phyloP scores from a whole-genome alignment of 192 early-diverging fungal species.

The Backusella parvicylindrica region DNA sequence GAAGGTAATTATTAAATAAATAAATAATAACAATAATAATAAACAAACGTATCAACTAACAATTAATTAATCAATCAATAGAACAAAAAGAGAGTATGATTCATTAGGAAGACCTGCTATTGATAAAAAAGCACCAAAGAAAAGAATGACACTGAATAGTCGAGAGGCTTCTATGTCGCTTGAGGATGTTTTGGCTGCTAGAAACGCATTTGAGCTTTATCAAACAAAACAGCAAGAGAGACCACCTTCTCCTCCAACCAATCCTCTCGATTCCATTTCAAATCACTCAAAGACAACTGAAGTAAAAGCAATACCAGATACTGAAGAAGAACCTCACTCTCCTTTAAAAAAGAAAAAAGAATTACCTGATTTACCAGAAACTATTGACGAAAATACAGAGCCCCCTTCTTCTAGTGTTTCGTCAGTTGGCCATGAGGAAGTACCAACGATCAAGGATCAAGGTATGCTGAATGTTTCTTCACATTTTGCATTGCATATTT shows the following conservation, averaged over 20 bases:
- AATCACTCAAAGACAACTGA: not conserved
- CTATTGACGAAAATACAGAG: constrained; percentile 7
- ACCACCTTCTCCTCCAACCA: not conserved
- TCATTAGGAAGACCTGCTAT: not conserved
- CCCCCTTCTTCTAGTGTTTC: constrained; percentile 10
- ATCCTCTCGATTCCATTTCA: not conserved
- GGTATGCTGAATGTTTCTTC: not conserved
- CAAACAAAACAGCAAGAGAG: not conserved
- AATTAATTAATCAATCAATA: not conserved
- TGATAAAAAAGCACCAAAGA: constrained; percentile 44
- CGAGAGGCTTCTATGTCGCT: constrained; percentile 50
- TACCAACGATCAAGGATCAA: not conserved
- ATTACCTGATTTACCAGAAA: not conserved
- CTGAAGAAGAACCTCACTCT: not conserved
- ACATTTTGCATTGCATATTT: not conserved
- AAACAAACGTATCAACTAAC: not conserved
- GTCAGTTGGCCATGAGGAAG: constrained; percentile 13
- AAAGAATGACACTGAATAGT: constrained; percentile 54
- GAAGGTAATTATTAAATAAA: constrained; percentile 20
- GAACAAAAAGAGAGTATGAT: constrained; percentile 21
- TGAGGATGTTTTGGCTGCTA: constrained; percentile 39
- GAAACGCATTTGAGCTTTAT: constrained; percentile 15
- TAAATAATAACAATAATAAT: not conserved
- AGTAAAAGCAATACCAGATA: not conserved
- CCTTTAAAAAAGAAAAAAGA: not conserved